These are phyloP conservation scores for Hebeloma cylindrosporum DNA, from an alignment of 768 basidiomycete species.

Conservation along the genomic window DNA sequence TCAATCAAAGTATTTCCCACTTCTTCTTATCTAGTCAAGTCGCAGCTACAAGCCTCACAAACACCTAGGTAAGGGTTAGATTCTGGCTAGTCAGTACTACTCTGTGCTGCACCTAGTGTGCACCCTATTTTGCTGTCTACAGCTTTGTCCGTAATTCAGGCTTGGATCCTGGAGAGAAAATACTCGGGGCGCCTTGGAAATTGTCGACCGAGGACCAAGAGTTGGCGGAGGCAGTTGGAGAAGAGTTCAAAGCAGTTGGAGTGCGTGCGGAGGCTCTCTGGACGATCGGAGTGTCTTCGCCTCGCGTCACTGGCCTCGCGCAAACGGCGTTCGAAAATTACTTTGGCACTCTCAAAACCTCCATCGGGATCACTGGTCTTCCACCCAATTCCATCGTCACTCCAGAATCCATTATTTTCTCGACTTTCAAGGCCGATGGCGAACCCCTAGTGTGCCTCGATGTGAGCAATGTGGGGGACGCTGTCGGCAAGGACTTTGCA, in stretches of 20 bases:
- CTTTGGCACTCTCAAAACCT: not conserved
- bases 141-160: no score
- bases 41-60: no score
- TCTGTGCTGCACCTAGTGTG: no score
- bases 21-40: no score
- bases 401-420: slow-evolving; percentile 10
- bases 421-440: not conserved
- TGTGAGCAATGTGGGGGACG: not conserved
- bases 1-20: no score
- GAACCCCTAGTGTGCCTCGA: not conserved
- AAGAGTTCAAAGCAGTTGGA: slow-evolving; percentile 29
- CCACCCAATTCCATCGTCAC: not conserved
- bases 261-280: slow-evolving; percentile 25
- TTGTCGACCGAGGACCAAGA: slow-evolving; percentile 26
- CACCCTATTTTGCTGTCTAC: no score
- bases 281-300: slow-evolving; percentile 17
- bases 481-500: not conserved
- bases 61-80: no score
- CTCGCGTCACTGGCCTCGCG: not conserved
- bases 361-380: not conserved
- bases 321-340: not conserved
- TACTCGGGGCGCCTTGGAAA: slow-evolving; percentile 29
- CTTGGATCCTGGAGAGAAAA: no score
- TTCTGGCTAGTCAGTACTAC: no score
- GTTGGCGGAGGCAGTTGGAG: slow-evolving; percentile 26